Evolutionary conservation across 495 filamentous ascomycete species (phyloP), one percentile per base, ranked within the genome.

Genomic region (Aspergillus asperescens): DNA sequence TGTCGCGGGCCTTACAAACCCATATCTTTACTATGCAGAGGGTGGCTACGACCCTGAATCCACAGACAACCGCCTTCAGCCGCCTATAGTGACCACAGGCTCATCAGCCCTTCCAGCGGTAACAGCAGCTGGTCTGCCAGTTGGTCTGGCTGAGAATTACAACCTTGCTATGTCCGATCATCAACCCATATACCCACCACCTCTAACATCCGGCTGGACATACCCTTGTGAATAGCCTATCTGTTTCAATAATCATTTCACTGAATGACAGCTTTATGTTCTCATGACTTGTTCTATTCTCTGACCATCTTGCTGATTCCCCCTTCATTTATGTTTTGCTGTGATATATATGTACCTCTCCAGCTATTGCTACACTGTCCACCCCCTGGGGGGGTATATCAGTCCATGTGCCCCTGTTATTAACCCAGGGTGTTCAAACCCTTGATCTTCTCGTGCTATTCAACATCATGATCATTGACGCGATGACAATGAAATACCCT

Each of bases 171-270:
- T 59, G 1, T 58, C 62, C n/a, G 66, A 68, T 5, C 40, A 61
- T 5, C 45, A 60, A 9, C 57, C 60, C n/a, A 19, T 62, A 28
- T 70, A 68, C 29, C 44, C 23, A 22, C 57, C 55, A 39, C 50
- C 60, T 7, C 57, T 68, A 43, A 46, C 66, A 10, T 47, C 69
- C 18, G 58, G 55, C 16, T 72, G 69, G 69, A 54, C 51, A 31
- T 72, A 68, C 41, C 62, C 66, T 5, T 63, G 62, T 32, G 61
- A 59, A 32, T 68, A 61, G 55, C 42, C 22, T 29, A 15, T 41
- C 24, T 3, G 2, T 4, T 12, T 8, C 39, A 20, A 3, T 46
- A 8, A 19, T 29, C 20, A 5, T 4, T 8, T 15, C n/a, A 1
- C 2, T 2, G 4, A 24, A 13, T 15, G 7, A 29, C 16, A 18